These are phyloP conservation scores for Alnus rubra DNA, from an alignment of 306 rosid genomes.

Conservation along the genomic window DNA sequence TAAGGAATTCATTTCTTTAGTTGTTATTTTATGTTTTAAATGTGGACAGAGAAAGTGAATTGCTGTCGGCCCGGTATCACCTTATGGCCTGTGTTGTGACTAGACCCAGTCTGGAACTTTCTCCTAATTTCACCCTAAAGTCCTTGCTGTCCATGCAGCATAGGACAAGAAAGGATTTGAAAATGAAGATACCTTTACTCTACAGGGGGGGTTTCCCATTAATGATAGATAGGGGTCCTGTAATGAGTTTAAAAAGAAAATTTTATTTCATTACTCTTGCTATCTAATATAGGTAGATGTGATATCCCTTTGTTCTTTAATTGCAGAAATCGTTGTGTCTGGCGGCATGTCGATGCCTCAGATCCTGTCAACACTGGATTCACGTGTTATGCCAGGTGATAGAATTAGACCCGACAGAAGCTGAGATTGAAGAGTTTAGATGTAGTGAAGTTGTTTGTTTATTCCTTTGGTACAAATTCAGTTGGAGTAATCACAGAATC, in stretches of 20 bases:
- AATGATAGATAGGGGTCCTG: constrained; percentile 5
- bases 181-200: background rate
- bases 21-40: constrained; percentile 21
- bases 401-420: constrained; percentile 52
- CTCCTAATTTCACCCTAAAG: background rate
- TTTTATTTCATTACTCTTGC: background rate
- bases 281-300: background rate
- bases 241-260: background rate
- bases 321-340: constrained; percentile 89
- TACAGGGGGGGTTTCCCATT: background rate
- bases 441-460: constrained; percentile 26
- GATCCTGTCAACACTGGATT: constrained; percentile 58
- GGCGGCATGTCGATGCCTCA: constrained; percentile 99
- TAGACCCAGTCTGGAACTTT: constrained; percentile 8
- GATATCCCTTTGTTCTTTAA: constrained; percentile 19
- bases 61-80: background rate
- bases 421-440: constrained; percentile 41
- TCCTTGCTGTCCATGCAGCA: background rate
- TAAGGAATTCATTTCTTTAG: constrained; percentile 39
- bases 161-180: background rate
- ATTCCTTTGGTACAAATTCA: constrained; percentile 28
- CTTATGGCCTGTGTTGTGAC: background rate
- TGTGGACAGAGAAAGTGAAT: constrained; percentile 6
- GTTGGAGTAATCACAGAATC: constrained; percentile 35
- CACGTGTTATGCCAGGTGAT: constrained; percentile 46